Conservation (phyloP, 768 basidiomycete species). For the Calocera cornea region DNA sequence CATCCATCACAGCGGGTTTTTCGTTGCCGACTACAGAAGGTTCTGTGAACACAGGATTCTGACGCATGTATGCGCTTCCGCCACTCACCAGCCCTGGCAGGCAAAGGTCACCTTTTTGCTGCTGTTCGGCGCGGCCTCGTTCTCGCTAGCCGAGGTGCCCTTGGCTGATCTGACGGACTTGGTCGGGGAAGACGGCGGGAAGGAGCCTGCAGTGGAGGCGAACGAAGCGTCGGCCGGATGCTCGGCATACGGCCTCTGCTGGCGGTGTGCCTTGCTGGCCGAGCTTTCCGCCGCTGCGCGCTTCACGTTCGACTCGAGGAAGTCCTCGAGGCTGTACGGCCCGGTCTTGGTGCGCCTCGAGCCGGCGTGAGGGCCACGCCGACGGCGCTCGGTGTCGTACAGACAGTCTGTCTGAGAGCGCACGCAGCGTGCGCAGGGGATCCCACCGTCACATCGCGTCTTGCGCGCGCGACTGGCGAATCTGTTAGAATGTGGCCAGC, state of each 20-base stretch:
- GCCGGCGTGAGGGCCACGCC: not conserved
- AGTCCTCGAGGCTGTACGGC: not conserved
- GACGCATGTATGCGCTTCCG: not conserved
- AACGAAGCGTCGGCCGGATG: not conserved
- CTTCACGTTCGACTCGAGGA: not conserved
- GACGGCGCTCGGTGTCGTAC: conserved; percentile 3
- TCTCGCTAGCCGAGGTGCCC: not conserved
- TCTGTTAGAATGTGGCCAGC: not conserved
- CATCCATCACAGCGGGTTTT: conserved; percentile 1
- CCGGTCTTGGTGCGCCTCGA: not conserved
- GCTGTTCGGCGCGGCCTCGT: not conserved
- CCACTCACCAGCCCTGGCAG: conserved; percentile 3
- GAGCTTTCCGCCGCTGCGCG: not conserved
- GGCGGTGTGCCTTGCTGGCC: not conserved
- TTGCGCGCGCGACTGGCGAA: not conserved
- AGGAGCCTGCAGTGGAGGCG: not conserved
- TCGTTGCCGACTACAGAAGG: not conserved
- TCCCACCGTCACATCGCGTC: not conserved
- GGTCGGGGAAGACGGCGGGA: not conserved
- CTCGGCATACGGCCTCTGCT: not conserved
- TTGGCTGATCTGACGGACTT: not conserved
- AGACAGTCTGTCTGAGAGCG: not conserved
- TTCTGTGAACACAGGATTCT: not conserved
- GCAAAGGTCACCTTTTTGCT: conserved; percentile 2
- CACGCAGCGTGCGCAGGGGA: not conserved